A percentile compares a stretch with the other conserved stretches of the same genome.
phyloP scores from a whole-genome alignment of 1,284 basidiomycete genomes.

The Athelia psychrophila region DNA sequence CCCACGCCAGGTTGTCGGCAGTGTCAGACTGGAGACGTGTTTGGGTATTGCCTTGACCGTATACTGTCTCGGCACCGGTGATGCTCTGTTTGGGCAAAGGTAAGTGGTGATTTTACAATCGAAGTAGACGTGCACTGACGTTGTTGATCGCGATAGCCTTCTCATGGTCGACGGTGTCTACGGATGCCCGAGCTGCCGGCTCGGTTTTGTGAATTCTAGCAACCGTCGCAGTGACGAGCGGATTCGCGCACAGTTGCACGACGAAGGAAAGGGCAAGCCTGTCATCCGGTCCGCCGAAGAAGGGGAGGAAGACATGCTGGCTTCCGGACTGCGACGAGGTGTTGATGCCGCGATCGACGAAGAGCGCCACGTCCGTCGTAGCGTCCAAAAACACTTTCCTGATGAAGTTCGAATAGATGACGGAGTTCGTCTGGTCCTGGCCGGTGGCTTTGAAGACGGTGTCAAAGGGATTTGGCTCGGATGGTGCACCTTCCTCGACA shows the following conservation, averaged over 20 bases:
- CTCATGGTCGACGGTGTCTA: conserved; percentile 27
- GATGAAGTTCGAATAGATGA: conserved; percentile 76
- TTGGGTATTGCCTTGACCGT: conserved; percentile 59
- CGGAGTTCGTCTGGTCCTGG: conserved; percentile 45
- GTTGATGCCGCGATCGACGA: conserved; percentile 64
- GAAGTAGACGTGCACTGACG: conserved; percentile 9
- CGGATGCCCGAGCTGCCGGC: conserved; percentile 24
- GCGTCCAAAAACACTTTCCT: conserved; percentile 73
- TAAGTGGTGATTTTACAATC: conserved; percentile 3
- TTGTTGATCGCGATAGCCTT: conserved; percentile 19
- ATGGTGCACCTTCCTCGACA: conserved; percentile 14
- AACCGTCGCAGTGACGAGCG: conserved; percentile 66
- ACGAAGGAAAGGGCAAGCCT: conserved; percentile 78
- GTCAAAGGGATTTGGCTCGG: conserved; percentile 54
- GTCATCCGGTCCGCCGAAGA: conserved; percentile 93
- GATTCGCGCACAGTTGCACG: conserved; percentile 73
- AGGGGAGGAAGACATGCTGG: conserved; percentile 81
- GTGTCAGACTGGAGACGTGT: conserved; percentile 67
- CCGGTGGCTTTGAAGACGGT: conserved; percentile 48
- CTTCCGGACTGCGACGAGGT: conserved; percentile 15
- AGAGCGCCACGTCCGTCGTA: conserved; percentile 72
- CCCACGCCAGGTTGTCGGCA: conserved; percentile 72
- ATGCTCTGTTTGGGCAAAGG: conserved; percentile 35
- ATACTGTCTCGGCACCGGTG: conserved; percentile 63
- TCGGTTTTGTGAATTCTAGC: conserved; percentile 53